Conservation (phyloP, 257 asterid genomes). For the Paulownia fortunei region DNA sequence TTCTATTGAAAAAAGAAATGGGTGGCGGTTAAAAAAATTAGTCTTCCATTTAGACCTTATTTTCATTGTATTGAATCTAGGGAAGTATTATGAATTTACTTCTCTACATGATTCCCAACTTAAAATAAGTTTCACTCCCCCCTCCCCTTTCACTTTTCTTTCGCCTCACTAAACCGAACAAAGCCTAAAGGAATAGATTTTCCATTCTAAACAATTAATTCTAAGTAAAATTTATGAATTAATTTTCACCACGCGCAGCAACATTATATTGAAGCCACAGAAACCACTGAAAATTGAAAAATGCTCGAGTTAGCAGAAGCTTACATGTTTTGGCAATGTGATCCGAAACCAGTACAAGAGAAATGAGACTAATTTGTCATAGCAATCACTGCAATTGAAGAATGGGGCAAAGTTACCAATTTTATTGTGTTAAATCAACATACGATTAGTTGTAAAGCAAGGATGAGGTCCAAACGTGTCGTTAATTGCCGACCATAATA, state of each 20-base stretch:
- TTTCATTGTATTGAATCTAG: too few species aligned
- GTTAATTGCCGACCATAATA: not conserved
- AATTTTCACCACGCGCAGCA: not conserved
- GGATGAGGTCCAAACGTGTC: not conserved
- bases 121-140: too few species aligned
- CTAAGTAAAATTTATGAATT: too few species aligned
- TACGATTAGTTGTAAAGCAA: not conserved
- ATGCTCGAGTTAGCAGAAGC: slow-evolving; percentile 31
- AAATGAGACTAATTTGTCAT: slow-evolving; percentile 76
- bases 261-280: not conserved
- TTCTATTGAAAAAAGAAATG: too few species aligned
- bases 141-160: too few species aligned
- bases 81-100: too few species aligned
- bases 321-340: slow-evolving; percentile 75
- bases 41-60: too few species aligned
- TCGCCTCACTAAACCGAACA: too few species aligned
- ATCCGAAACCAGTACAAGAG: slow-evolving; percentile 95
- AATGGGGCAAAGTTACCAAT: not conserved
- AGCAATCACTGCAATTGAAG: slow-evolving; percentile 74
- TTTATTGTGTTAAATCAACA: not conserved
- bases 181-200: too few species aligned
- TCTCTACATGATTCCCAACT: too few species aligned
- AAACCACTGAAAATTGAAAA: slow-evolving; percentile 5
- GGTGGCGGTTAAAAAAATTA: too few species aligned
- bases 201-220: not conserved